Base-by-base conservation (phyloP, 495 filamentous ascomycete species). In the Cercophora sp. region DNA sequence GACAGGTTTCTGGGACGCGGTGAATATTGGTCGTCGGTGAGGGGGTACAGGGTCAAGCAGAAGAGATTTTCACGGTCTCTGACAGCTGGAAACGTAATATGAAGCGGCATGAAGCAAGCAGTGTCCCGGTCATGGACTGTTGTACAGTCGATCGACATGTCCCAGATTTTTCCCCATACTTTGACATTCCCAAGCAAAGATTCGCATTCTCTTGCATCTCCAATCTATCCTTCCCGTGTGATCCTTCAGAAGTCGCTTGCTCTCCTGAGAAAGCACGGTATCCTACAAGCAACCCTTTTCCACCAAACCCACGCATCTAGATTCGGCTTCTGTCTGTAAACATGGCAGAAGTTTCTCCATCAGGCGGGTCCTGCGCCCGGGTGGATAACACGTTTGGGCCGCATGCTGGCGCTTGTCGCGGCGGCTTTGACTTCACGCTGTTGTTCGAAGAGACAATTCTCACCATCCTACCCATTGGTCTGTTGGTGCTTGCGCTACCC, bases 341-440 rank as follows among this genome's bases (percentile, higher is more conserved):
- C 36, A 51, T 48, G 41, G 23, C 51, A 25, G 39, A 54, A 20
- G 5, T 24, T 10, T 19, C 19, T 15, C 10, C 42, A 3, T 48
- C 32, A 23, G 40, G 40, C 40, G 40, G 23, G 16, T 40, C 23
- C 8, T 54, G 51, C 43, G 36, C 18, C 15, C n/a, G 13, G 3
- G n/a, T 41, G 19, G 52, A 65, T 49, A 49, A 62, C 55, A 56
- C 58, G 35, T 64, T 68, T 22, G 65, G 65, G 19, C 65, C 65
- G 3, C 54, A 57, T 23, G 62, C 59, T n/a, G 58, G 57, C 48
- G 31, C 39, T 8, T 68, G 65, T 59, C 62, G 65, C 8, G 62
- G 62, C 13, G 65, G 63, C 19, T 77, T 85, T 54, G 80, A 85
- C 52, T 85, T 83, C 57, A 80, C 81, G 13, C 66, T 82, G 10